Evolutionary conservation across 345 rosid genomes (phyloP).

Genomic region (Excoecaria cochinchinensis): DNA sequence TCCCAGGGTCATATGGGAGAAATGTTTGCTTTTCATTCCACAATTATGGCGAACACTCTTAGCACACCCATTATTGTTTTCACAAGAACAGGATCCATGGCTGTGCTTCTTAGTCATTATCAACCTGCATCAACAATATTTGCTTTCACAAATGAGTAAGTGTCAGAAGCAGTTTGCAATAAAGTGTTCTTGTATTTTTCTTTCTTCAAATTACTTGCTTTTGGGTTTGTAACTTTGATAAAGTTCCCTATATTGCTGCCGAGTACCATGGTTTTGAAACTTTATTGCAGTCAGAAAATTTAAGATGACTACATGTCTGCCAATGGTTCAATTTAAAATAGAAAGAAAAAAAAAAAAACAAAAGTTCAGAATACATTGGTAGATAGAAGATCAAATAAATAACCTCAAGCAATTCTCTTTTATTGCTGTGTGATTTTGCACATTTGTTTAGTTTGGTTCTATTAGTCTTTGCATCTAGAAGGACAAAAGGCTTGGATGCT

Average conservation of each 20-base stretch:
- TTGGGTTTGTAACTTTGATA: not conserved
- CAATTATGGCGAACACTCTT: constrained; percentile 91
- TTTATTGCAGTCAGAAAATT: not conserved
- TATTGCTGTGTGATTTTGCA: not conserved
- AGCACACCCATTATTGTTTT: constrained; percentile 75
- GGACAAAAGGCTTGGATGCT: not conserved
- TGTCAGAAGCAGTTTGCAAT: constrained; percentile 6
- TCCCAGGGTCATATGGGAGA: constrained; percentile 90
- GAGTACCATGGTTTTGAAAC: not conserved
- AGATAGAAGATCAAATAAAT: not conserved
- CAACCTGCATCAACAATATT: constrained; percentile 82
- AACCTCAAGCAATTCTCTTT: not conserved
- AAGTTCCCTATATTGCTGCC: too few relatives aligned
- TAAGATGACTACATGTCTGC: not conserved
- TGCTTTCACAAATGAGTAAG: constrained; percentile 95
- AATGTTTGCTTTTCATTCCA: constrained; percentile 96
- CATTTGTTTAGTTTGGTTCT: not conserved
- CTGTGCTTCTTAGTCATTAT: constrained; percentile 76
- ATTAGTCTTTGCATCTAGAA: not conserved
- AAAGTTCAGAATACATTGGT: not conserved
- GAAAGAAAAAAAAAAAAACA: too few relatives aligned
- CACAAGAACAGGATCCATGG: constrained; percentile 97
- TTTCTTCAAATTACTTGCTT: not conserved
- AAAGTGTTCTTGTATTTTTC: not conserved
- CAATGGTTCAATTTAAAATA: not conserved